phyloP scores from a whole-genome alignment of 306 rosid genomes.

The Inga leiocalycina region DNA sequence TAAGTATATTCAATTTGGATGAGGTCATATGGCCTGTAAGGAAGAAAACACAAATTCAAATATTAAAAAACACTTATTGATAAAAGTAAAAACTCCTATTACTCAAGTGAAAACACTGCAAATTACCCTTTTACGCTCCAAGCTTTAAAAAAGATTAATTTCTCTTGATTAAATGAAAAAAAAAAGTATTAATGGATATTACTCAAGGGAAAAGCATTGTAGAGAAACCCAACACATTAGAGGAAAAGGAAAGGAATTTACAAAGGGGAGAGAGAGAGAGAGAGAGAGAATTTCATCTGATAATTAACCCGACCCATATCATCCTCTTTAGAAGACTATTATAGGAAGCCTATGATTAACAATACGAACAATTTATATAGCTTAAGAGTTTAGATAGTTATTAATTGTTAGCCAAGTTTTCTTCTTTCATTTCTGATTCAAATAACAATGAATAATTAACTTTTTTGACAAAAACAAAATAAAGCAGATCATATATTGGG shows the following conservation, averaged over 20 bases:
- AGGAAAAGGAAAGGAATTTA: neutral
- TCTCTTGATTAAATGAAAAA: too few species aligned
- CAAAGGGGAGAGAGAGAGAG: too few species aligned
- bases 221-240: neutral
- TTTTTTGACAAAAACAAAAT: neutral
- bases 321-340: neutral
- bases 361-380: neutral
- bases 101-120: too few species aligned
- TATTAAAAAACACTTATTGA: too few species aligned
- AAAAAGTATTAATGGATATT: too few species aligned
- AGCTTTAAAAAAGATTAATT: too few species aligned
- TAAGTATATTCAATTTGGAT: too few species aligned
- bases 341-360: neutral
- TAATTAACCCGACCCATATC: neutral
- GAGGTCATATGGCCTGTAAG: too few species aligned
- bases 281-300: neutral
- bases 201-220: too few species aligned
- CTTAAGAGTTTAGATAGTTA: neutral
- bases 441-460: neutral
- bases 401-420: neutral
- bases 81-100: too few species aligned
- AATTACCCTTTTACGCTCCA: too few species aligned
- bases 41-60: too few species aligned
- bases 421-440: neutral
- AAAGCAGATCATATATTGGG: neutral